A percentile compares a stretch with the other conserved stretches of the same genome.
phyloP scores from a whole-genome alignment of 768 basidiomycete genomes.

The Tricholoma terreum region DNA sequence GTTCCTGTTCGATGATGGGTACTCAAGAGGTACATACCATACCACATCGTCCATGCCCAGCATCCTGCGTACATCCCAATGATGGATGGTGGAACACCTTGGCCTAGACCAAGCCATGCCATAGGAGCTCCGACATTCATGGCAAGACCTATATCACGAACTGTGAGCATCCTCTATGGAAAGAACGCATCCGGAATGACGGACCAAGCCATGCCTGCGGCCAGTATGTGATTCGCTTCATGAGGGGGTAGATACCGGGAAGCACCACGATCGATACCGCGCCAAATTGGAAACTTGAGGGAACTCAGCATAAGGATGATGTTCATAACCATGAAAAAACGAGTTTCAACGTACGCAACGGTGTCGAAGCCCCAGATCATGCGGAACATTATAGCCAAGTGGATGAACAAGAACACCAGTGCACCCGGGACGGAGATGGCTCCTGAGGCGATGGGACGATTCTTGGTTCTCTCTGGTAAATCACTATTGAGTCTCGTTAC shows the following conservation, averaged over 20 bases:
- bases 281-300: conserved; percentile 11
- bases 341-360: conserved; percentile 9
- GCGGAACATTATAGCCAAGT: conserved; percentile 12
- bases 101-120: conserved; percentile 26
- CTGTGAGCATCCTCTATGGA: background rate
- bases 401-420: conserved; percentile 21
- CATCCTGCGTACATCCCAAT: conserved; percentile 14
- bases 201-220: conserved; percentile 41
- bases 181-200: background rate
- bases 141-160: conserved; percentile 19
- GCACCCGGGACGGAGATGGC: conserved; percentile 29
- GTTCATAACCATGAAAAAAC: background rate
- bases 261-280: conserved; percentile 17
- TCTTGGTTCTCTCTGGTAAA: conserved; percentile 29
- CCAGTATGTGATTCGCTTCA: conserved; percentile 41
- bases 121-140: conserved; percentile 33
- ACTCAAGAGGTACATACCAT: conserved; percentile 8
- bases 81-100: conserved; percentile 10
- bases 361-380: conserved; percentile 17
- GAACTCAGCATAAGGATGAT: background rate
- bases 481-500: background rate
- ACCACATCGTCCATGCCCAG: conserved; percentile 22
- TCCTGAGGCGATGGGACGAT: conserved; percentile 30
- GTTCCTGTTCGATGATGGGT: background rate
- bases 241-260: conserved; percentile 33